These are phyloP conservation scores for Alternaria postmessia DNA, from an alignment of 2,329 filamentous ascomycete genomes.

Conservation along the genomic window DNA sequence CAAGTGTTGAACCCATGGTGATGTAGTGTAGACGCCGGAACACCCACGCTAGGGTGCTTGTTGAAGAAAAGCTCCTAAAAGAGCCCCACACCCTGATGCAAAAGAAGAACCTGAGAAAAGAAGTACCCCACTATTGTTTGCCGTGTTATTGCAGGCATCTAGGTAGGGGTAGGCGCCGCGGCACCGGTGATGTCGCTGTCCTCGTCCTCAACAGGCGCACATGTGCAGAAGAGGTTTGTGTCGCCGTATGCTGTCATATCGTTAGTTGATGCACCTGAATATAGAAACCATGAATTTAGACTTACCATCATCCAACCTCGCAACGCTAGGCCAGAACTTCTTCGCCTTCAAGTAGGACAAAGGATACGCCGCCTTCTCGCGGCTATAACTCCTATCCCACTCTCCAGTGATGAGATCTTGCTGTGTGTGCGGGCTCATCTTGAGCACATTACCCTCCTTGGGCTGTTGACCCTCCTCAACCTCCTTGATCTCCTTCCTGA, in stretches of 20 bases:
- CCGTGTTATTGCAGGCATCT: background rate
- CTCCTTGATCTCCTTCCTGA: slow-evolving; percentile 83
- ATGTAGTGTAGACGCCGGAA: slow-evolving; percentile 3
- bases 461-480: slow-evolving; percentile 82
- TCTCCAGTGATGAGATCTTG: slow-evolving; percentile 77
- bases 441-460: slow-evolving; percentile 81
- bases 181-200: slow-evolving; percentile 43
- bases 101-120: background rate
- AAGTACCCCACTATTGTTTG: background rate
- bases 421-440: slow-evolving; percentile 87
- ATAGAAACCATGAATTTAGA: background rate
- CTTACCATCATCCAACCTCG: slow-evolving; percentile 86
- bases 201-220: slow-evolving; percentile 75
- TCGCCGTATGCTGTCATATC: slow-evolving; percentile 77
- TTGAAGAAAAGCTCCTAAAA: background rate
- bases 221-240: slow-evolving; percentile 93
- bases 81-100: slow-evolving; percentile 1
- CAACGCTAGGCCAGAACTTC: slow-evolving; percentile 96
- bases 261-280: slow-evolving; percentile 29
- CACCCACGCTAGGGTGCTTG: slow-evolving; percentile 2
- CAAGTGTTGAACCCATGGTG: slow-evolving; percentile 5
- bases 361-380: slow-evolving; percentile 88
- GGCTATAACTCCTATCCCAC: slow-evolving; percentile 83
- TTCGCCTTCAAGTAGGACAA: slow-evolving; percentile 84
- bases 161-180: slow-evolving; percentile 45